Base-by-base conservation (phyloP, 768 basidiomycete species). In the Tylopilus cervinicoccineus region DNA sequence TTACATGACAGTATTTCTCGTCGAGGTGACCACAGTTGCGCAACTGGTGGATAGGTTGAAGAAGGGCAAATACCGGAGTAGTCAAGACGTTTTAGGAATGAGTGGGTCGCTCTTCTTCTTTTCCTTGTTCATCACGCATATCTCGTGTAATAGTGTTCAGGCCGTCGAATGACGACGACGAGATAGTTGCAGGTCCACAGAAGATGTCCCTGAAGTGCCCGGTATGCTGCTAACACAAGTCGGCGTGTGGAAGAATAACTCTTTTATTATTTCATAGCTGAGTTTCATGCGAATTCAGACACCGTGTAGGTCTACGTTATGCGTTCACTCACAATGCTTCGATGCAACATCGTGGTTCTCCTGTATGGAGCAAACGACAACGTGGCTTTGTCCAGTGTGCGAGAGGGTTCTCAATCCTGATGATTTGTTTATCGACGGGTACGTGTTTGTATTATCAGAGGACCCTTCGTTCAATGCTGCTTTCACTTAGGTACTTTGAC, bases 341-440 rank as follows among this genome's bases (percentile, higher is more conserved):
- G 96, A 99, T 67, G 93, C 93, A 0, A 77, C 76, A 16, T 91
- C 88, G 33, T 99, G 93, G 93, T 91, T 87, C 61, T 85, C 86
- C 5, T 83, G 95, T 64, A 98, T 96, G 82, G 90, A 95, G 61
- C 86, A 91, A 70, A 97, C 93, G 9, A 96, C 95, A 2, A 93
- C 93, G 26, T 99, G 90, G 87, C 67, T 86, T 38, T 98, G 96
- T 68, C 95, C 96, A 23, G 86, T 93, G 36, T 98, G 96, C 68
- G 90, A 92, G 64, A 84, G 80, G 60, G 71, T 76, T 38, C 66
- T 99, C 45, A 80, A 84, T 54, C 71, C 80, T 17, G 86, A 86
- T 28, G 91, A 97, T 51, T 71, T 99, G 29, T 85, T 96, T 31
- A 77, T 95, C 49, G 96, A 99, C 63, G 94, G 93, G 94, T 93